Conservation (phyloP, 305 asterid species). For the Plantago coronopus region DNA sequence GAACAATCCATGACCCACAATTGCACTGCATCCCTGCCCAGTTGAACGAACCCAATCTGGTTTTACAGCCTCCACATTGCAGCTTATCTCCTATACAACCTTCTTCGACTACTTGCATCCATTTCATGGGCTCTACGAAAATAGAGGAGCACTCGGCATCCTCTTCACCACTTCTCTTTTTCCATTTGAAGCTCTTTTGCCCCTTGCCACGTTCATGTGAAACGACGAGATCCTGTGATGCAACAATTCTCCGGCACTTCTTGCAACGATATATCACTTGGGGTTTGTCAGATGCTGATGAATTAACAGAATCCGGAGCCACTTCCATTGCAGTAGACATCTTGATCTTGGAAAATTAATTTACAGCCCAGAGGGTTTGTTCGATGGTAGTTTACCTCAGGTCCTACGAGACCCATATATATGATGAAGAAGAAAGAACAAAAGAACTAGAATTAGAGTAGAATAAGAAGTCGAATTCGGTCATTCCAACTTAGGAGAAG, state of each 20-base stretch:
- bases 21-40: slow-evolving; percentile 98
- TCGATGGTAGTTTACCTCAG: too few species aligned
- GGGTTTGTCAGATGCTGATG: slow-evolving; percentile 40
- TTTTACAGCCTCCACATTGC: slow-evolving; percentile 77
- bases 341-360: background rate
- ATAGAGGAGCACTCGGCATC: slow-evolving; percentile 75
- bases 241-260: slow-evolving; percentile 87
- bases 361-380: too few species aligned
- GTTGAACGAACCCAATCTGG: slow-evolving; percentile 73
- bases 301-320: slow-evolving; percentile 20
- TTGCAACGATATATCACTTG: slow-evolving; percentile 76
- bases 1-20: slow-evolving; percentile 84
- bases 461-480: too few species aligned
- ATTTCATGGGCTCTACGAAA: slow-evolving; percentile 89
- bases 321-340: slow-evolving; percentile 38
- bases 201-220: slow-evolving; percentile 70
- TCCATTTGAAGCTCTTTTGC: slow-evolving; percentile 62
- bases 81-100: slow-evolving; percentile 75
- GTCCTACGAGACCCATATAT: too few species aligned
- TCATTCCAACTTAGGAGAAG: too few species aligned
- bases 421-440: too few species aligned
- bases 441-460: too few species aligned
- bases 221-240: slow-evolving; percentile 61
- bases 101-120: slow-evolving; percentile 89
- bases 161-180: slow-evolving; percentile 42